These are phyloP conservation scores for Trichophyton rubrum DNA, from an alignment of 2,329 filamentous ascomycete genomes.

Conservation along the genomic window DNA sequence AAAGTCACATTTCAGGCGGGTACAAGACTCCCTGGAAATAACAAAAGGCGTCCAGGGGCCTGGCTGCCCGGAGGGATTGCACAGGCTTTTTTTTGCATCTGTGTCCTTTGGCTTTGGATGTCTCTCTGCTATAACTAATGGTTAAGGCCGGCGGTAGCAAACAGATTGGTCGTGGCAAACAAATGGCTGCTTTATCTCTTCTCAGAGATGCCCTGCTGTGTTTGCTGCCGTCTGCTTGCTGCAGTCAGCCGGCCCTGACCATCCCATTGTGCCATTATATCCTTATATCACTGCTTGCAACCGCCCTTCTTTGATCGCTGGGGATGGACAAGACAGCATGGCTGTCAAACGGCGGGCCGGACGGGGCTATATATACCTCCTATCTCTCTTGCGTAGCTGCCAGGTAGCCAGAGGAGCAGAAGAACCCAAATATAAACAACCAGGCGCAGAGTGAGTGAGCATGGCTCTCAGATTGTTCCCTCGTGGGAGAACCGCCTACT, in stretches of 20 bases:
- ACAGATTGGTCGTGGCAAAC: not conserved
- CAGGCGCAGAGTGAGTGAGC: not conserved
- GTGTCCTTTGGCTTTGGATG: no score
- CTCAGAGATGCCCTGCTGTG: not conserved
- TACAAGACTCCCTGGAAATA: no score
- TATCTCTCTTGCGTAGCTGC: not conserved
- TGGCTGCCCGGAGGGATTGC: no score
- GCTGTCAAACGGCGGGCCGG: not conserved
- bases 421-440: not conserved
- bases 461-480: not conserved
- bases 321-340: not conserved
- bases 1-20: no score
- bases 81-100: no score
- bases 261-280: not conserved
- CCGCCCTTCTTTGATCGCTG: not conserved
- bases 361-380: not conserved
- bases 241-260: not conserved
- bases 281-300: not conserved
- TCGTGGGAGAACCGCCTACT: not conserved
- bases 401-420: not conserved
- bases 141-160: not conserved
- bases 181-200: not conserved
- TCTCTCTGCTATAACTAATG: not conserved
- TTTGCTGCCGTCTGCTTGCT: not conserved
- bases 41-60: no score